phyloP scores from a whole-genome alignment of 441 rosid species.

The Erysimum pusillum region DNA sequence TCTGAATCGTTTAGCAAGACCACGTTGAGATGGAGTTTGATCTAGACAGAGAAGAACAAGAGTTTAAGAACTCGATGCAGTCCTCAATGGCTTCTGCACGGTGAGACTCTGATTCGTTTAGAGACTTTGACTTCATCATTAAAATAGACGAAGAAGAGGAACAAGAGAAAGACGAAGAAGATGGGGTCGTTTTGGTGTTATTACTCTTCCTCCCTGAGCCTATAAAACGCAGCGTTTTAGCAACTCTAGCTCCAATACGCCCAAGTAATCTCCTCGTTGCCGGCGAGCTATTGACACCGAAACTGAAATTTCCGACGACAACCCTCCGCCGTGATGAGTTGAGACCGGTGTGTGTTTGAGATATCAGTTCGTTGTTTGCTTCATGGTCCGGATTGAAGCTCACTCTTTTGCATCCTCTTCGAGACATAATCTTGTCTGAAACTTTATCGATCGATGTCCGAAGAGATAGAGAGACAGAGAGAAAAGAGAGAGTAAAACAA shows the following conservation, averaged over 20 bases:
- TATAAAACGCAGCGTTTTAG: slow-evolving; percentile 58
- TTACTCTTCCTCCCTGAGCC: slow-evolving; percentile 51
- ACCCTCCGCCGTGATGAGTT: slow-evolving; percentile 46
- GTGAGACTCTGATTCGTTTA: slow-evolving; percentile 81
- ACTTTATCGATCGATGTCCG: not conserved
- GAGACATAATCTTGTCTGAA: slow-evolving; percentile 55
- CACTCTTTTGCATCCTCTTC: slow-evolving; percentile 60
- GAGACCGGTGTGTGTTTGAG: slow-evolving; percentile 31
- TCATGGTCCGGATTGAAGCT: slow-evolving; percentile 66
- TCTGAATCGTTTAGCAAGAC: slow-evolving; percentile 51
- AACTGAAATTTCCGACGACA: slow-evolving; percentile 50
- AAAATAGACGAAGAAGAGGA: slow-evolving; percentile 50
- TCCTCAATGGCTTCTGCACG: slow-evolving; percentile 95
- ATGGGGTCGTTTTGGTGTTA: slow-evolving; percentile 16
- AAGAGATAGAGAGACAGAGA: not conserved
- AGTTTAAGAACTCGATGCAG: slow-evolving; percentile 91
- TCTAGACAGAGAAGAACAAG: slow-evolving; percentile 85
- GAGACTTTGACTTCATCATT: slow-evolving; percentile 75
- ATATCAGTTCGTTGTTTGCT: slow-evolving; percentile 40
- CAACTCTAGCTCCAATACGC: slow-evolving; percentile 64
- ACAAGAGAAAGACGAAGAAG: slow-evolving; percentile 38
- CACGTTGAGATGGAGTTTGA: slow-evolving; percentile 70
- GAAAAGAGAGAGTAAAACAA: slow-evolving; percentile 18
- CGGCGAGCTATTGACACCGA: slow-evolving; percentile 46
- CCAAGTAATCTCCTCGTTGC: slow-evolving; percentile 56